phyloP scores from a whole-genome alignment of 1,139 yeast genomes.

The Zygoascus meyerae region DNA sequence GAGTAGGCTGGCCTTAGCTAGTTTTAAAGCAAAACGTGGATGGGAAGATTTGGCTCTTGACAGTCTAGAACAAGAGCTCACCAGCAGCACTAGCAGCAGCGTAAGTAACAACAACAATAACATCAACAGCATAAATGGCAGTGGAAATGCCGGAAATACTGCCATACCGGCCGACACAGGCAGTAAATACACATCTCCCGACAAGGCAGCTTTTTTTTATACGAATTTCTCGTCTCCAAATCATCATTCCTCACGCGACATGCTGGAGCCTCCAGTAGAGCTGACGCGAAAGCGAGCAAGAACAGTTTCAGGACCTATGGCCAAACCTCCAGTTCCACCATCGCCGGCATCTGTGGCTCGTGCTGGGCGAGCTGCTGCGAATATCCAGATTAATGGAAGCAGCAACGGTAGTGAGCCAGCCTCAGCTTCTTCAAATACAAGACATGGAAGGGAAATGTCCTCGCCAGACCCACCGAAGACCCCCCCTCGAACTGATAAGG shows the following conservation, averaged over 20 bases:
- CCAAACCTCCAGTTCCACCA: background rate
- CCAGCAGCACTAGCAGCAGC: too few species aligned
- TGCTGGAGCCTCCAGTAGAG: constrained; percentile 10
- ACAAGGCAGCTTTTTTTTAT: constrained; percentile 2
- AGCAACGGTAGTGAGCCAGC: background rate
- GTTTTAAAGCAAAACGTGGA: constrained; percentile 38
- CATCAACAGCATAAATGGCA: constrained; percentile 2
- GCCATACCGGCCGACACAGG: background rate
- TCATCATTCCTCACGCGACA: background rate
- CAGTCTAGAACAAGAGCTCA: constrained; percentile 30
- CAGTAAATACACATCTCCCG: background rate
- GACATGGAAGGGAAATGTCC: background rate
- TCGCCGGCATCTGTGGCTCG: background rate
- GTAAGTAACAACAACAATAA: background rate
- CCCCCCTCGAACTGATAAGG: constrained; percentile 43
- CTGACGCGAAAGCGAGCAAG: constrained; percentile 10
- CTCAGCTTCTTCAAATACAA: background rate
- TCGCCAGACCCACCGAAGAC: constrained; percentile 15
- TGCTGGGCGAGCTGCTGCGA: background rate
- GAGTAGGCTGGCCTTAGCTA: constrained; percentile 38
- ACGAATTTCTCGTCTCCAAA: constrained; percentile 9
- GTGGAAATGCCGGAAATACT: background rate
- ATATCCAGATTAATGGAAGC: background rate
- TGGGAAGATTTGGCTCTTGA: constrained; percentile 36
- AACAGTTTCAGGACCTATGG: constrained; percentile 3